phyloP scores from a whole-genome alignment of 768 basidiomycete species.

The Leccinum barrowsii region DNA sequence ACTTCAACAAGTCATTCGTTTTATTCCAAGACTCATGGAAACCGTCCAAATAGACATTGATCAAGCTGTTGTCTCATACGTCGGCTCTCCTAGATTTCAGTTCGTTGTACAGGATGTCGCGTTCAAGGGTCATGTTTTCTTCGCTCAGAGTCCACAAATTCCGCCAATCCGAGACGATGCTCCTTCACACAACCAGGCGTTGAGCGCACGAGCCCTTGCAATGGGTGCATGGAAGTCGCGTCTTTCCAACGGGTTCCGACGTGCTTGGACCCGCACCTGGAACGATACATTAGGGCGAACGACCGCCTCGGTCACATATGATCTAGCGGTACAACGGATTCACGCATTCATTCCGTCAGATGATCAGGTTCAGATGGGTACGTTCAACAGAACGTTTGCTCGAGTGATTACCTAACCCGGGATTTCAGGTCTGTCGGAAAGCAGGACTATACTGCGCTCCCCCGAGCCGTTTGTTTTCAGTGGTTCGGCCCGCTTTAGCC shows the following conservation, averaged over 20 bases:
- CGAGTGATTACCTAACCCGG: neutral
- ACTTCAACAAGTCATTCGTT: conserved; percentile 57
- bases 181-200: conserved; percentile 10
- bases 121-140: conserved; percentile 51
- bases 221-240: conserved; percentile 65
- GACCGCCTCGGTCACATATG: conserved; percentile 52
- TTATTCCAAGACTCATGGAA: conserved; percentile 66
- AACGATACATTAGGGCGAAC: conserved; percentile 66
- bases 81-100: conserved; percentile 48
- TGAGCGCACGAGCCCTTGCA: conserved; percentile 37
- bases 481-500: conserved; percentile 55
- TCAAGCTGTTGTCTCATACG: conserved; percentile 47
- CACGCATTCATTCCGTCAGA: conserved; percentile 38
- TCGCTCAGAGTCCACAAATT: conserved; percentile 46
- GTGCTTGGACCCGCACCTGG: conserved; percentile 68
- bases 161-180: conserved; percentile 11
- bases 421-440: conserved; percentile 21
- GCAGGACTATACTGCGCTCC: conserved; percentile 41
- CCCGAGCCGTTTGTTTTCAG: conserved; percentile 43
- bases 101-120: conserved; percentile 49
- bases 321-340: conserved; percentile 47
- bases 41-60: conserved; percentile 66
- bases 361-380: conserved; percentile 28
- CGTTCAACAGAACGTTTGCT: conserved; percentile 4
- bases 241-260: conserved; percentile 53